Percentiles rank a stretch among this genome's conserved stretches.
Conservation (phyloP, 352 stramenopile genomes). For the Globisporangium irregulare region DNA sequence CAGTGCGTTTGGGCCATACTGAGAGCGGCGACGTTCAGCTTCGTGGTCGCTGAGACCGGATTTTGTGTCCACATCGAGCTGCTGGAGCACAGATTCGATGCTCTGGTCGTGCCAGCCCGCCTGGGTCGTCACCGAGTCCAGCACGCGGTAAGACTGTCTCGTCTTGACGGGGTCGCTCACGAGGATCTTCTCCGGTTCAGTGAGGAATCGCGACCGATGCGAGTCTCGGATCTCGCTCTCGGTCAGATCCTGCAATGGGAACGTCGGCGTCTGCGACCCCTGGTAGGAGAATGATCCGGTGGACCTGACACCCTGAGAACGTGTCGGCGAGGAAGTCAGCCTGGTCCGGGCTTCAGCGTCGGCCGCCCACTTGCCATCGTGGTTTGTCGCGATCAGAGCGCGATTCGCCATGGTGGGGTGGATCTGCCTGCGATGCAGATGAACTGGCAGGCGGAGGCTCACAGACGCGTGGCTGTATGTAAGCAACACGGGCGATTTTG, state of each 20-base stretch:
- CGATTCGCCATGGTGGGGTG: constrained; percentile 10
- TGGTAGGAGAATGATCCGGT: constrained; percentile 18
- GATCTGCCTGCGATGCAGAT: neutral
- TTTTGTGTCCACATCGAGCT: constrained; percentile 29
- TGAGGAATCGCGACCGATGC: constrained; percentile 34
- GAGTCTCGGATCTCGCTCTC: constrained; percentile 6
- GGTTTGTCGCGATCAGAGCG: neutral
- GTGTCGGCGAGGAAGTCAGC: constrained; percentile 14
- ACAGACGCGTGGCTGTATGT: neutral
- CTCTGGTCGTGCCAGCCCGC: constrained; percentile 29
- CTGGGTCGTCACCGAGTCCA: constrained; percentile 29
- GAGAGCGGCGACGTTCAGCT: constrained; percentile 23
- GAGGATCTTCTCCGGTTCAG: constrained; percentile 34
- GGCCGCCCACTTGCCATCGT: constrained; percentile 10
- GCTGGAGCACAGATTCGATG: constrained; percentile 25
- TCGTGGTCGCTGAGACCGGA: constrained; percentile 28
- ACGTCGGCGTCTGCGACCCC: constrained; percentile 8
- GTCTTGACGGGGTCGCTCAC: constrained; percentile 31
- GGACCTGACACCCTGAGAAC: constrained; percentile 12
- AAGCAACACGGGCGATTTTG: neutral
- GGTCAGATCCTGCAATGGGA: constrained; percentile 8
- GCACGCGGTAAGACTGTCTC: constrained; percentile 30
- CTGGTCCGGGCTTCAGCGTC: constrained; percentile 11
- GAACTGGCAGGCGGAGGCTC: neutral
- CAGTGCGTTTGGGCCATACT: constrained; percentile 14